Evolutionary conservation across 495 filamentous ascomycete species (phyloP).

Genomic region (Tuber aestivum): DNA sequence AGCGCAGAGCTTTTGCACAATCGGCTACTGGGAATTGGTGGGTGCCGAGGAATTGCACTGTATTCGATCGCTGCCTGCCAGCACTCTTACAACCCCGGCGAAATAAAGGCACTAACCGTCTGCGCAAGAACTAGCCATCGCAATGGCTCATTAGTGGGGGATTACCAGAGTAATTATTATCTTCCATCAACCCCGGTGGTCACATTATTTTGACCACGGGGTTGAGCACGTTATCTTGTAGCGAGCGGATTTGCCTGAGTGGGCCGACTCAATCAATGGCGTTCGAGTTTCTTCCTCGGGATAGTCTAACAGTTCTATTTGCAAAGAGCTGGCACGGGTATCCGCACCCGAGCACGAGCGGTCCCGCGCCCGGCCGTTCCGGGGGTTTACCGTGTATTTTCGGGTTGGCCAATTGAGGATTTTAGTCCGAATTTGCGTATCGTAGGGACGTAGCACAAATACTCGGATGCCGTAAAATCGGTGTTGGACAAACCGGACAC

Average conservation of each 20-base stretch:
- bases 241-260: background rate
- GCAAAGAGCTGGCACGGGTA: background rate
- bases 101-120: background rate
- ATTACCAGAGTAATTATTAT: background rate
- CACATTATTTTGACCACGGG: background rate
- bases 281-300: background rate
- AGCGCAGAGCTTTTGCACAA: background rate
- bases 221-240: background rate
- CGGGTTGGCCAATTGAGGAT: background rate
- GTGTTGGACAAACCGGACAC: background rate
- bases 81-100: background rate
- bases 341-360: background rate
- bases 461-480: background rate
- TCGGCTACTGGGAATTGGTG: background rate
- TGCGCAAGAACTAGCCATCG: background rate
- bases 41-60: background rate
- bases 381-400: background rate
- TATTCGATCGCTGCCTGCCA: background rate
- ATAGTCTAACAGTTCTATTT: background rate
- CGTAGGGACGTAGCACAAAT: background rate
- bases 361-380: background rate
- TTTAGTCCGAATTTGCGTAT: background rate
- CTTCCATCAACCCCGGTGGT: background rate
- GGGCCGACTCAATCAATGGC: background rate
- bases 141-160: background rate